Evolutionary conservation across 352 stramenopile genomes (phyloP).

Genomic region (Elongisporangium prolatum): DNA sequence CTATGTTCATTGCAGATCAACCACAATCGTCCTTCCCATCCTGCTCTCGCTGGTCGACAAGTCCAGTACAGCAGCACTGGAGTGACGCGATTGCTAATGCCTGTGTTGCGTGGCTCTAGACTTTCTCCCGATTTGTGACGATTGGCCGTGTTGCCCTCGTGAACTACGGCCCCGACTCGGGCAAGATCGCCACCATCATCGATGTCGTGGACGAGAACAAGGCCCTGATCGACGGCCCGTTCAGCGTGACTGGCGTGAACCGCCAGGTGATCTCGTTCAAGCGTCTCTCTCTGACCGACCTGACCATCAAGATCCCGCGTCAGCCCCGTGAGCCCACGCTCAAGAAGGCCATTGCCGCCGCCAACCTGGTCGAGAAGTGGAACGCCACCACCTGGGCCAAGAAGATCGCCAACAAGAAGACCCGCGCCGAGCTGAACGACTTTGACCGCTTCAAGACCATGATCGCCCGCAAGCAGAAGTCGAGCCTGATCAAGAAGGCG

Average conservation of each 20-base stretch:
- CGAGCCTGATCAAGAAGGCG: slow-evolving; percentile 91
- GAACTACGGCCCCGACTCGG: slow-evolving; percentile 97
- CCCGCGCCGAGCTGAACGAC: slow-evolving; percentile 92
- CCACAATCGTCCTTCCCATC: no score
- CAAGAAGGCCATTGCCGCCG: slow-evolving; percentile 88
- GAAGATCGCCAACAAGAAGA: slow-evolving; percentile 97
- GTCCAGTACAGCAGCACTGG: no score
- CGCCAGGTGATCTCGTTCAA: slow-evolving; percentile 99
- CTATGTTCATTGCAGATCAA: no score
- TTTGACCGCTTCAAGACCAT: slow-evolving; percentile 99
- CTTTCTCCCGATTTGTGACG: slow-evolving; percentile 99
- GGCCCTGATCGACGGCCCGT: slow-evolving; percentile 95
- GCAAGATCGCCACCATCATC: slow-evolving; percentile 99
- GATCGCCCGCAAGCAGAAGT: slow-evolving; percentile 99
- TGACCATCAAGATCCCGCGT: slow-evolving; percentile 93
- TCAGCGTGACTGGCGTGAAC: slow-evolving; percentile 93
- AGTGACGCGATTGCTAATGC: not conserved
- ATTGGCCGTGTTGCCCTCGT: slow-evolving; percentile 98
- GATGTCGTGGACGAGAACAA: slow-evolving; percentile 99
- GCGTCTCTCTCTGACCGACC: slow-evolving; percentile 96
- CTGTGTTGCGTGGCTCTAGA: slow-evolving; percentile 32
- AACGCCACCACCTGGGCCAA: slow-evolving; percentile 95
- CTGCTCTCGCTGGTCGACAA: no score
- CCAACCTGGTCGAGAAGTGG: slow-evolving; percentile 94
- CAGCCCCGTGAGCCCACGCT: slow-evolving; percentile 94